Base-by-base conservation (phyloP, 148 eudicot genomes). In the Gaultheria prostrata region DNA sequence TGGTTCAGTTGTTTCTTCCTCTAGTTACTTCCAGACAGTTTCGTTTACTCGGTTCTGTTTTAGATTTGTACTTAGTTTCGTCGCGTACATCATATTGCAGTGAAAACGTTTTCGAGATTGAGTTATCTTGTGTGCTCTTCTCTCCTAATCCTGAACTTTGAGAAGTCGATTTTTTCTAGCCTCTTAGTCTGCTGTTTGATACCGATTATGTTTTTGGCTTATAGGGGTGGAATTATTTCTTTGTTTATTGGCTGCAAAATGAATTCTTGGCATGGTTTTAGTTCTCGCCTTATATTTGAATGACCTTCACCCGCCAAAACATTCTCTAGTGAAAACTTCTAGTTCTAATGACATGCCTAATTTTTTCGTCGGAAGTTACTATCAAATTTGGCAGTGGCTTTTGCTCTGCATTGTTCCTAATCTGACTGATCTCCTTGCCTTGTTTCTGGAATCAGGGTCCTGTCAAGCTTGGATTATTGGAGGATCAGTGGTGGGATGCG, bases 1-100 rank as follows among this genome's bases (percentile, higher is more conserved):
- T 71, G 48, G 76, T 71, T 69, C 73, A 69, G 17, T 69, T 69
- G 3, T 69, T 26, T 69, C 39, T 69, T 32, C 73, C 71, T 30
- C 32, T 28, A 3, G 6, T 32, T 46, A 46, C 39, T 67, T 33
- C 39, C 3, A 28, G 28, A 24, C 35, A 17, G 35, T 26, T 28
- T 11, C 9, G 69, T 10, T 10, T 12, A 13, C 72, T 67, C 32
- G 4, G 20, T 67, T 28, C 3, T 26, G 72, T 26, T 67, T 11
- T 67, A 67, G 33, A 12, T 12, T 63, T 28, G 35, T 67, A 67
- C 72, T 67, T 65, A 67, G 72, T 67, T 18, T 71, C 1, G 76
- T 71, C n/a, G 33, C 18, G 9, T 33, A 3, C 21, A 33, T 71
- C 46, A 17, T 71, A 15, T 71, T 33, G 10, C 76, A 33, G 14